Evolutionary conservation across 306 rosid genomes (phyloP), one percentile per base, ranked within the genome.

Genomic region (Alnus glutinosa): DNA sequence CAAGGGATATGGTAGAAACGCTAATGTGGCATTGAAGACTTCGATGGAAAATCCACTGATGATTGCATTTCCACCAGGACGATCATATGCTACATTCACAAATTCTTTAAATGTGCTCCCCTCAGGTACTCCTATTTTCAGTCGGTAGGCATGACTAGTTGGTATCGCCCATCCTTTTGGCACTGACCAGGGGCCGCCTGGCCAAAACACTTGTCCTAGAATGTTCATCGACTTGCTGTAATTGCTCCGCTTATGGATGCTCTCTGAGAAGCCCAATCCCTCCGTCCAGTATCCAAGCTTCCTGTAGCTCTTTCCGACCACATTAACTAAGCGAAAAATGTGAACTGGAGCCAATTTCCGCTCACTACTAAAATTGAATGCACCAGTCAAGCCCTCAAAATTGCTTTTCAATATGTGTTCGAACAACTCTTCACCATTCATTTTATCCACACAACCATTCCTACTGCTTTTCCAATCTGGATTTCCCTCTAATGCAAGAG

Each of bases 141-240:
- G 37, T 18, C 47, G 77, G 36, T 28, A 0, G 0, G 42, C 32
- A 10, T 13, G 50, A 51, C 46, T 42, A 42, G 30, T 55, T 12
- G 62, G 37, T 10, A 69, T 42, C n/a, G 23, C 77, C 83, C 83
- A 74, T 44, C 78, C 79, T 66, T 30, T 61, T 61, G 42, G 68
- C 42, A 61, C 68, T 28, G 18, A 61, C 68, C 39, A 28, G 15
- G 68, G 68, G 18, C 68, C 68, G 1, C 68, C 37, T 0, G 68
- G 68, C 68, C 68, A 61, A 30, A 61, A 61, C 39, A 61, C 68
- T 61, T 30, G 68, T 61, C 68, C 68, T 30, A 61, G 42, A 30
- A 11, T 61, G 9, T 7, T 28, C 68, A 61, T 61, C 10, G 68
- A 61, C 16, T 34, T 61, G 39, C 12, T 61, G 68, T 58, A 58